A percentile compares a stretch with the other conserved stretches of the same genome.
Evolutionary conservation across 2,329 filamentous ascomycete genomes (phyloP).

Genomic region (Lizonia empirigonia): DNA sequence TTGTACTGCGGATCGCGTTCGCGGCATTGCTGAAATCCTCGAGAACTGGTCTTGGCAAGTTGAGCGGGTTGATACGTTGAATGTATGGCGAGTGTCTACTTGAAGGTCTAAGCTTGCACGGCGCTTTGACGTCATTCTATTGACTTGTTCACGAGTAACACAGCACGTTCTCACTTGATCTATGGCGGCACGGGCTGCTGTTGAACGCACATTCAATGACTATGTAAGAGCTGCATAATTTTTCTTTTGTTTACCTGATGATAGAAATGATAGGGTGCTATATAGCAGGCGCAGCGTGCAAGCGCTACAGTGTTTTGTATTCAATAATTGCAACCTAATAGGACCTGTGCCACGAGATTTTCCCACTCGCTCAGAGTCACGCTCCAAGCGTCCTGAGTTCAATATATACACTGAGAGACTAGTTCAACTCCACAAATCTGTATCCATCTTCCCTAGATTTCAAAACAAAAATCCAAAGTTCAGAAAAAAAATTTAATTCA

Average conservation of each 20-base stretch:
- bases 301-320: neutral
- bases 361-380: neutral
- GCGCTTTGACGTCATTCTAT: constrained; percentile 11
- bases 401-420: constrained; percentile 5
- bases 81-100: neutral
- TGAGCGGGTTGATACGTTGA: neutral
- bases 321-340: neutral
- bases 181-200: neutral
- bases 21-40: constrained; percentile 18
- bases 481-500: neutral
- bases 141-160: neutral
- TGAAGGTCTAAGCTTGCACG: neutral
- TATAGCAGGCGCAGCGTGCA: neutral
- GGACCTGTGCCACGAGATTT: neutral
- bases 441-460: neutral
- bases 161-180: constrained; percentile 3
- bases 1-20: constrained; percentile 20
- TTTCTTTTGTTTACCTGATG: too few species aligned
- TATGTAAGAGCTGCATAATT: too few species aligned
- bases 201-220: neutral
- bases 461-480: neutral
- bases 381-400: neutral
- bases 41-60: neutral
- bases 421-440: neutral
- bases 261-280: neutral